Evolutionary conservation across 1,284 basidiomycete genomes (phyloP), one percentile per base, ranked within the genome.

Genomic region (Cystobasidium sp.): DNA sequence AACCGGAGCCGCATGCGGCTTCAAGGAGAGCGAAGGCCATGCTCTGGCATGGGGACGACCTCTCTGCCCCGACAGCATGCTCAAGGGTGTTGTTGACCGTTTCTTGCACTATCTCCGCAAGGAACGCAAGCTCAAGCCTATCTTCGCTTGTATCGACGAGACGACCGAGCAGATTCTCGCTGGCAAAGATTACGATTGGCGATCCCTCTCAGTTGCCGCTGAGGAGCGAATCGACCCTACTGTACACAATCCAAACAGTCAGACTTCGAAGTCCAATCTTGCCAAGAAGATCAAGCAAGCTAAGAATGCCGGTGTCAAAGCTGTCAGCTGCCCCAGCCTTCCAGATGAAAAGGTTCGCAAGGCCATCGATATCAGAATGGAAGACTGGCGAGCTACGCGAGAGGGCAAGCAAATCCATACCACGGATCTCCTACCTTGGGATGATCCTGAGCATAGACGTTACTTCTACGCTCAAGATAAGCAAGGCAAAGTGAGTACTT

Each of bases 341-440:
- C 83, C 85, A 62, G 82, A 84, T n/a, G 81, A 82, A 5, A 83
- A 84, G 12, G 79, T 86, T 52, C 77, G 81, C 68, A 68, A 78
- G 53, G 80, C 82, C 77, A 82, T 84, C 58, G 83, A 87, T 77
- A 78, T 82, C 80, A 79, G 84, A 55, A 86, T 87, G 76, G 79
- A 72, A 71, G 85, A 85, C 41, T 88, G 87, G 86, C 82, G 83
- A 75, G 80, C 78, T 56, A 77, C 80, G 66, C 81, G 85, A 69
- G 85, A 84, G 79, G 87, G 87, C 20, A 85, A 84, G 59, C 87
- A 88, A 81, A 84, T 88, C 55, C 86, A 88, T 79, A 80, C 87
- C 75, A 87, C 87, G 68, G 84, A 86, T 63, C 83, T 88, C 43
- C 80, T 84, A 46, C 87, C 86, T 20, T 88, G 86, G 82, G 83